Percentiles rank a stretch among this genome's conserved stretches.
Conservation (phyloP, 805 yeast genomes). For the Yueomyces sp. region DNA sequence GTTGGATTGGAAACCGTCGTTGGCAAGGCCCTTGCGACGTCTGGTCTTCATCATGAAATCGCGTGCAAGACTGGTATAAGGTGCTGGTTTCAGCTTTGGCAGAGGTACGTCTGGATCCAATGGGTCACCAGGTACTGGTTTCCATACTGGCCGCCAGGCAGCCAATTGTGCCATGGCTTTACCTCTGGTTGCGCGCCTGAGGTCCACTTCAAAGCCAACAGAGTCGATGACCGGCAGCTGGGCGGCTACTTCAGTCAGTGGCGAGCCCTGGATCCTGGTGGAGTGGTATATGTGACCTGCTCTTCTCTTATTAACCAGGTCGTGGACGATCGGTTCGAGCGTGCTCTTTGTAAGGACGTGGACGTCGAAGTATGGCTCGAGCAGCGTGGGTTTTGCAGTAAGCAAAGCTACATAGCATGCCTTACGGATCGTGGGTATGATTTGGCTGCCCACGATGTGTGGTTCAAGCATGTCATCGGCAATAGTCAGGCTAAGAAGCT, state of each 20-base stretch:
- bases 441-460: slow-evolving; percentile 28
- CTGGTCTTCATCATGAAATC: slow-evolving; percentile 86
- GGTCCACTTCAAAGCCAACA: slow-evolving; percentile 77
- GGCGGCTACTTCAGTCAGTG: slow-evolving; percentile 47
- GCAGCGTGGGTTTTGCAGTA: slow-evolving; percentile 60
- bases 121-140: slow-evolving; percentile 82
- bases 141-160: slow-evolving; percentile 51
- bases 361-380: slow-evolving; percentile 71
- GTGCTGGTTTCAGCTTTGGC: slow-evolving; percentile 67
- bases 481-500: slow-evolving; percentile 43
- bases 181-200: slow-evolving; percentile 66
- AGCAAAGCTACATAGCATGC: slow-evolving; percentile 76
- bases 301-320: slow-evolving; percentile 47
- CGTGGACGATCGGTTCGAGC: slow-evolving; percentile 36
- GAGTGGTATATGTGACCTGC: slow-evolving; percentile 41
- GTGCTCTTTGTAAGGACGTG: slow-evolving; percentile 41
- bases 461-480: slow-evolving; percentile 32
- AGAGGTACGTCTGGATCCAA: slow-evolving; percentile 50
- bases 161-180: slow-evolving; percentile 56
- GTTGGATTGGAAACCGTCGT: slow-evolving; percentile 31
- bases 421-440: slow-evolving; percentile 68
- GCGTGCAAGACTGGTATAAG: slow-evolving; percentile 55
- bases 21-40: slow-evolving; percentile 71
- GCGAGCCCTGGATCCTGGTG: slow-evolving; percentile 59
- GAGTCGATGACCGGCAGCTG: slow-evolving; percentile 81